Percentiles rank a stretch among this genome's conserved stretches.
These are phyloP conservation scores for Candida krabiensis DNA, from an alignment of 805 yeast species.

Conservation along the genomic window DNA sequence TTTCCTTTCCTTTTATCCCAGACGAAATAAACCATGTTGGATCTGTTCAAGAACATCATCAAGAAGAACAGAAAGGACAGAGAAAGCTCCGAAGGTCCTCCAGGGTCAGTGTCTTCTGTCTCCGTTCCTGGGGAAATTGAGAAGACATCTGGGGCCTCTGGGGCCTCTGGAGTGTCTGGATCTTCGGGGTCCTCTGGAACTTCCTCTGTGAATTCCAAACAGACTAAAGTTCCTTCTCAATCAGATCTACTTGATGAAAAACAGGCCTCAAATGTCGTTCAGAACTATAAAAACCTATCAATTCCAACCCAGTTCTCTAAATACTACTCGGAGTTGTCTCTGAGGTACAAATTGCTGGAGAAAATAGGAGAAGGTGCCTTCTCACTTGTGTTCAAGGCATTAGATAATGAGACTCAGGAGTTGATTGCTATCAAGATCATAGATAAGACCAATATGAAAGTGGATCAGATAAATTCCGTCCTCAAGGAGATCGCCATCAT, in stretches of 20 bases:
- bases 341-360: conserved; percentile 27
- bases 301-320: conserved; percentile 16
- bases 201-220: conserved; percentile 1
- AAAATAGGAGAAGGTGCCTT: conserved; percentile 86
- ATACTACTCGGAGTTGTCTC: conserved; percentile 29
- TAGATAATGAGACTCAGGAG: conserved; percentile 41
- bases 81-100: not conserved
- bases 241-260: conserved; percentile 4
- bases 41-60: conserved; percentile 29
- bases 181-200: not conserved
- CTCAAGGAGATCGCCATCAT: conserved; percentile 73
- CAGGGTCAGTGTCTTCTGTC: not conserved
- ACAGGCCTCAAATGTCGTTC: not conserved
- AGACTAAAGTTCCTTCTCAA: not conserved
- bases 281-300: not conserved
- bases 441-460: conserved; percentile 54
- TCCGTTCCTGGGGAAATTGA: too few relatives aligned
- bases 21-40: conserved; percentile 22
- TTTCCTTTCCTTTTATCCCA: not conserved
- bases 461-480: conserved; percentile 54
- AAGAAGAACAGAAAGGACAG: conserved; percentile 19
- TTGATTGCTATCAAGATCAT: conserved; percentile 76
- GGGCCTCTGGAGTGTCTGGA: not conserved
- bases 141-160: not conserved
- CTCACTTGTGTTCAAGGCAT: conserved; percentile 77